phyloP scores from a whole-genome alignment of 108 stramenopile species.

The Nitzschia putrida region DNA sequence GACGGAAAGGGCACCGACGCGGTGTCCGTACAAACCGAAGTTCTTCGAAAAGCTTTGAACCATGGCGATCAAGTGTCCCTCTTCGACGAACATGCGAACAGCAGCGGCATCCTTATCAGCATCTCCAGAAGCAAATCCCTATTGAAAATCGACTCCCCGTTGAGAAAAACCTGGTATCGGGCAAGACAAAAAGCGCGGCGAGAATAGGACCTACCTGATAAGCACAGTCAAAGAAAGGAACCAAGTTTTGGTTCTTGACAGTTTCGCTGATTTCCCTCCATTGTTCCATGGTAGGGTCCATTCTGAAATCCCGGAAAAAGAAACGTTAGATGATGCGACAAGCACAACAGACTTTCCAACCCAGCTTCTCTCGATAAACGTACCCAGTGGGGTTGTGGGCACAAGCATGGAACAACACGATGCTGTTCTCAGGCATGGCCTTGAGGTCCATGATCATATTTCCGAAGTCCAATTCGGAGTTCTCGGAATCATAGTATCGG shows the following conservation, averaged over 20 bases:
- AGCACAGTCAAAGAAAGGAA: slow-evolving; percentile 97
- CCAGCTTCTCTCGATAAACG: not conserved
- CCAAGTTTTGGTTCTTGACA: slow-evolving; percentile 76
- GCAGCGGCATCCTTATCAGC: slow-evolving; percentile 91
- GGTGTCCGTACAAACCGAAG: slow-evolving; percentile 99
- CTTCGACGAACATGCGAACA: slow-evolving; percentile 94
- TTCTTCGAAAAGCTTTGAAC: slow-evolving; percentile 99
- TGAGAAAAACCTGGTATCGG: too few relatives aligned
- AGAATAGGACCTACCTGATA: slow-evolving; percentile 19
- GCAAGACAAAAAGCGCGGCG: slow-evolving; percentile 13
- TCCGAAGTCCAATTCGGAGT: slow-evolving; percentile 83
- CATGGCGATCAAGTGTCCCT: slow-evolving; percentile 92
- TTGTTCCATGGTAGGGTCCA: slow-evolving; percentile 96
- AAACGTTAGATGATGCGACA: not conserved
- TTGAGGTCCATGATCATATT: slow-evolving; percentile 87
- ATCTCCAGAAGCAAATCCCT: slow-evolving; percentile 96
- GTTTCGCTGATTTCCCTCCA: slow-evolving; percentile 91
- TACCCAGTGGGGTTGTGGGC: slow-evolving; percentile 97
- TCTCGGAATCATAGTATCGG: slow-evolving; percentile 87
- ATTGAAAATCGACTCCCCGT: slow-evolving; percentile 56
- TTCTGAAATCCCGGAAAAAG: slow-evolving; percentile 37
- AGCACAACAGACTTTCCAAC: not conserved
- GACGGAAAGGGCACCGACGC: slow-evolving; percentile 92
- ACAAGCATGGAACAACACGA: slow-evolving; percentile 97
- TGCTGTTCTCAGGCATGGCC: slow-evolving; percentile 79